Evolutionary conservation across 176 grass and related monocot genomes (phyloP).

Genomic region (bread wheat (Triticum aestivum)): DNA sequence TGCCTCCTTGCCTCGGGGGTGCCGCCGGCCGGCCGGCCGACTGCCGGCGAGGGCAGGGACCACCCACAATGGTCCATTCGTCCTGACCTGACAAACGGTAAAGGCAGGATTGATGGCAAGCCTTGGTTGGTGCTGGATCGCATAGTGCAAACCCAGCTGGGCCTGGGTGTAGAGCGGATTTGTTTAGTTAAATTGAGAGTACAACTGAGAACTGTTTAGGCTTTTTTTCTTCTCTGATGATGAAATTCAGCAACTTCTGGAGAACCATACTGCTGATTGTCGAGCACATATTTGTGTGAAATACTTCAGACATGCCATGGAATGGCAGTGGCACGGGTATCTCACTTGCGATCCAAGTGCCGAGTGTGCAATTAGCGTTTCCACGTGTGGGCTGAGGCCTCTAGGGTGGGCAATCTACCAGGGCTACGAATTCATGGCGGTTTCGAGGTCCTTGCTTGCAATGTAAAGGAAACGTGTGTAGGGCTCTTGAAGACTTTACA

Average conservation of each 20-base stretch:
- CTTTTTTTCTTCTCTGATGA: background rate
- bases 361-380: background rate
- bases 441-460: no score
- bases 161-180: background rate
- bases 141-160: background rate
- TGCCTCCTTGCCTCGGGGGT: background rate
- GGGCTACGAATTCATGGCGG: no score
- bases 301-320: background rate
- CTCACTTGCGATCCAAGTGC: background rate
- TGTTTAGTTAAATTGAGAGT: background rate
- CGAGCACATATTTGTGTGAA: background rate
- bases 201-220: background rate
- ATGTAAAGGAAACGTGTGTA: no score
- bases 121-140: background rate
- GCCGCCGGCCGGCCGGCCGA: background rate
- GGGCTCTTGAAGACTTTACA: no score
- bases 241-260: background rate
- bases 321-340: background rate
- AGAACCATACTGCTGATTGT: background rate
- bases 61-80: background rate
- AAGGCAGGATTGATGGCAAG: background rate
- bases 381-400: no score
- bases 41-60: slow-evolving; percentile 19
- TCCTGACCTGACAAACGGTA: background rate
- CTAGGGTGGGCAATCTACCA: no score